These are phyloP conservation scores for Saksenaea vasiformis DNA, from an alignment of 371 early-diverging fungal genomes.

Conservation along the genomic window DNA sequence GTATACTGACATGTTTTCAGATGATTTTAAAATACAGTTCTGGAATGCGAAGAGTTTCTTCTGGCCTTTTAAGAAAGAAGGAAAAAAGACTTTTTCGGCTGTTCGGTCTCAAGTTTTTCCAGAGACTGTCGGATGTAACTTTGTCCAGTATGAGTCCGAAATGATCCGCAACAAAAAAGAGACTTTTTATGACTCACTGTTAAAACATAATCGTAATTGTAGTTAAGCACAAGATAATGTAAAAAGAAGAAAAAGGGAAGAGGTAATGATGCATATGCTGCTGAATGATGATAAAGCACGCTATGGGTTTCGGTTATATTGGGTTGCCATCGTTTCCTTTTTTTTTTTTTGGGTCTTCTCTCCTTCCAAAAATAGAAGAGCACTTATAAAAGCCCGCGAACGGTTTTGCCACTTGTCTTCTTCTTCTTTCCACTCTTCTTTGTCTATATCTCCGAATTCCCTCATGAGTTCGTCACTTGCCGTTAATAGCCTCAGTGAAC, in stretches of 20 bases:
- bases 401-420: background rate
- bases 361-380: slow-evolving; percentile 4
- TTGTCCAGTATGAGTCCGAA: slow-evolving; percentile 4
- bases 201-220: background rate
- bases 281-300: background rate
- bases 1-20: background rate
- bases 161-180: background rate
- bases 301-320: background rate
- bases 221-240: background rate
- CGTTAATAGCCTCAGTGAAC: slow-evolving; percentile 11
- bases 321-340: background rate
- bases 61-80: background rate
- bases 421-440: background rate
- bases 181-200: background rate
- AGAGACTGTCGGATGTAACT: background rate
- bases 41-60: background rate
- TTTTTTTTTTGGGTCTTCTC: background rate
- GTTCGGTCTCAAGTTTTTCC: slow-evolving; percentile 7
- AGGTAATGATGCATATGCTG: background rate
- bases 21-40: background rate
- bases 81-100: background rate
- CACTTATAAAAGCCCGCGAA: background rate
- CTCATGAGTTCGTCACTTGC: slow-evolving; percentile 1
- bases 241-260: background rate
- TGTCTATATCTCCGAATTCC: background rate